Evolutionary conservation across 1,284 basidiomycete species (phyloP).

Genomic region (Moniliophthora roreri): DNA sequence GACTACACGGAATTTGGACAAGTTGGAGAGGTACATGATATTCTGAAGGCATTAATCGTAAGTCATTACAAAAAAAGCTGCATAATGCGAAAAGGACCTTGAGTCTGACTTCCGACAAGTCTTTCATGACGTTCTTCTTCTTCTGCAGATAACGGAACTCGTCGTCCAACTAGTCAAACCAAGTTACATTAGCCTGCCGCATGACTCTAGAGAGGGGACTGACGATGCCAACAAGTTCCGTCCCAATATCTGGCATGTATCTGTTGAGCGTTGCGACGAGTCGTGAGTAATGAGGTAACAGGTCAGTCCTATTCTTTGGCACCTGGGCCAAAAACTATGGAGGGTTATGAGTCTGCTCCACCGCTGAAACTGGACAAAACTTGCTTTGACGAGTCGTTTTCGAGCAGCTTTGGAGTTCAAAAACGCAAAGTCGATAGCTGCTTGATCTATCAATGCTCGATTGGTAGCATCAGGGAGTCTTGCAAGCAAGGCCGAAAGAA

Average conservation of each 20-base stretch:
- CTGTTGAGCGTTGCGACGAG: constrained; percentile 85
- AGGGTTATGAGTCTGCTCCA: constrained; percentile 6
- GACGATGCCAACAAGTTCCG: constrained; percentile 79
- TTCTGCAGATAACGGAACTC: constrained; percentile 96
- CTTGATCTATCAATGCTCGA: constrained; percentile 89
- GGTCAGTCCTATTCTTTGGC: constrained; percentile 86
- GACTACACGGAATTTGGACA: constrained; percentile 96
- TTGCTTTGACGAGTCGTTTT: constrained; percentile 84
- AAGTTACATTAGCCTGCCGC: background rate
- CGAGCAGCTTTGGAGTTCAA: constrained; percentile 95
- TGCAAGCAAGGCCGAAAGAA: constrained; percentile 90
- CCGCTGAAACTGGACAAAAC: constrained; percentile 18
- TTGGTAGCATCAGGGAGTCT: constrained; percentile 93
- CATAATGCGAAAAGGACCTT: constrained; percentile 55
- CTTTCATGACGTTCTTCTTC: constrained; percentile 90
- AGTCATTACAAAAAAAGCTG: background rate
- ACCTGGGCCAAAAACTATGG: constrained; percentile 81
- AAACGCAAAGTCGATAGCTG: constrained; percentile 94
- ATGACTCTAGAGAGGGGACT: constrained; percentile 29
- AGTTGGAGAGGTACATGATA: constrained; percentile 83
- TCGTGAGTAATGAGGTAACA: constrained; percentile 92
- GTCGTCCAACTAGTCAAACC: constrained; percentile 76
- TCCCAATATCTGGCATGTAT: constrained; percentile 94
- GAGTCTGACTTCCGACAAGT: constrained; percentile 80
- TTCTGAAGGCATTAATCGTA: constrained; percentile 56